Evolutionary conservation across 805 yeast genomes (phyloP).

Genomic region (Torulaspora franciscae): DNA sequence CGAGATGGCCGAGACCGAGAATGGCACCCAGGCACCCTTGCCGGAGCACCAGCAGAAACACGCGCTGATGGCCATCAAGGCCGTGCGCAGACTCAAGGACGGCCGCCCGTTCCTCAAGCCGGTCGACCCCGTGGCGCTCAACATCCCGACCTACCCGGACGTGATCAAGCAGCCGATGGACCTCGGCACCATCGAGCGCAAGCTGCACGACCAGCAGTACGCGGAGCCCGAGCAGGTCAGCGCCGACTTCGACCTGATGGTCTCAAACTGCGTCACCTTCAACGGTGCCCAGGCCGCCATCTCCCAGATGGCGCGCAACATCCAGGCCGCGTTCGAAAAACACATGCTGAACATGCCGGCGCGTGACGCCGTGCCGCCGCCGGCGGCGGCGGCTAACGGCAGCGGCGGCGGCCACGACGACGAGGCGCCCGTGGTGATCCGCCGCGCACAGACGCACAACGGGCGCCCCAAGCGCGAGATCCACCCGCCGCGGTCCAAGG

Average conservation of each 20-base stretch:
- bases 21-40: slow-evolving; percentile 26
- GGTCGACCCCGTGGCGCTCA: slow-evolving; percentile 81
- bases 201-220: slow-evolving; percentile 65
- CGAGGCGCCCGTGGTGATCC: slow-evolving; percentile 42
- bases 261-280: slow-evolving; percentile 72
- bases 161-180: slow-evolving; percentile 89
- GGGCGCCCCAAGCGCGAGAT: slow-evolving; percentile 94
- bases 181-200: slow-evolving; percentile 81
- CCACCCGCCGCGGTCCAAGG: slow-evolving; percentile 94
- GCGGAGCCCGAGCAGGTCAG: slow-evolving; percentile 61
- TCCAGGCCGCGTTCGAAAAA: slow-evolving; percentile 88
- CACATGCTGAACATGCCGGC: slow-evolving; percentile 91
- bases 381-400: too few species aligned
- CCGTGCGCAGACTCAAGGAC: slow-evolving; percentile 85
- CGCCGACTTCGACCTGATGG: slow-evolving; percentile 80
- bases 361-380: slow-evolving; percentile 38
- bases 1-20: background rate
- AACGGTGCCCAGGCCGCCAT: slow-evolving; percentile 82
- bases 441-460: slow-evolving; percentile 69
- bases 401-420: slow-evolving; percentile 21
- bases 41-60: slow-evolving; percentile 82
- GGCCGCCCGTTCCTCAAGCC: slow-evolving; percentile 87
- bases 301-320: slow-evolving; percentile 84
- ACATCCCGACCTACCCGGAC: slow-evolving; percentile 87
- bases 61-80: slow-evolving; percentile 72